Evolutionary conservation across 2,329 filamentous ascomycete genomes (phyloP).

Genomic region (Laburnicola sp.): DNA sequence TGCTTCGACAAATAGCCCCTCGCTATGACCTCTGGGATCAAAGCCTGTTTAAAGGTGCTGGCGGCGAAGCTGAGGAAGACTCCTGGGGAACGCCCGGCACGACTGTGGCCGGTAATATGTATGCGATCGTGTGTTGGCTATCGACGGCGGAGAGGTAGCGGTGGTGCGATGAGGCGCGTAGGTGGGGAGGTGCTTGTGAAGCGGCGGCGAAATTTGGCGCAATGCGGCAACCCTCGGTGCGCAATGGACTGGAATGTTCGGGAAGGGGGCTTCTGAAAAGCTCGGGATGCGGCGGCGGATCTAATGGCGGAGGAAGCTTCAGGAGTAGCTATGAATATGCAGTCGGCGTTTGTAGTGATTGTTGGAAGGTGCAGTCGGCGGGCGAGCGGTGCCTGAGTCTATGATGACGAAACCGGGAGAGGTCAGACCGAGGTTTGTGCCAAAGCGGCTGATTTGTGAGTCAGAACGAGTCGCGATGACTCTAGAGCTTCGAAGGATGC

Average conservation of each 20-base stretch:
- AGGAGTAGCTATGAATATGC: neutral
- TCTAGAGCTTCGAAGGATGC: conserved; percentile 15
- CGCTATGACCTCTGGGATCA: conserved; percentile 86
- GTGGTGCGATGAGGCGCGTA: neutral
- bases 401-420: conserved; percentile 40
- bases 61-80: conserved; percentile 54
- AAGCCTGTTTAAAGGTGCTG: conserved; percentile 87
- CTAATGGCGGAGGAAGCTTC: neutral
- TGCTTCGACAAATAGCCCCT: conserved; percentile 70
- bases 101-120: conserved; percentile 30
- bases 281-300: neutral
- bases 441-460: conserved; percentile 18
- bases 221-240: conserved; percentile 12
- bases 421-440: conserved; percentile 22
- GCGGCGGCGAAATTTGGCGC: conserved; percentile 8
- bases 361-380: conserved; percentile 14
- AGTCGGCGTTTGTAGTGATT: conserved; percentile 1
- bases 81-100: conserved; percentile 34
- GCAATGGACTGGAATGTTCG: conserved; percentile 5
- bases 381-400: conserved; percentile 24
- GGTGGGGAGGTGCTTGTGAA: conserved; percentile 1
- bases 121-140: conserved; percentile 17
- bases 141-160: neutral
- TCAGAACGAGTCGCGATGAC: conserved; percentile 18
- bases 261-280: neutral